A percentile compares a stretch with the other conserved stretches of the same genome.
phyloP scores from a whole-genome alignment of 1,284 basidiomycete genomes.

The Pholiota adiposa region DNA sequence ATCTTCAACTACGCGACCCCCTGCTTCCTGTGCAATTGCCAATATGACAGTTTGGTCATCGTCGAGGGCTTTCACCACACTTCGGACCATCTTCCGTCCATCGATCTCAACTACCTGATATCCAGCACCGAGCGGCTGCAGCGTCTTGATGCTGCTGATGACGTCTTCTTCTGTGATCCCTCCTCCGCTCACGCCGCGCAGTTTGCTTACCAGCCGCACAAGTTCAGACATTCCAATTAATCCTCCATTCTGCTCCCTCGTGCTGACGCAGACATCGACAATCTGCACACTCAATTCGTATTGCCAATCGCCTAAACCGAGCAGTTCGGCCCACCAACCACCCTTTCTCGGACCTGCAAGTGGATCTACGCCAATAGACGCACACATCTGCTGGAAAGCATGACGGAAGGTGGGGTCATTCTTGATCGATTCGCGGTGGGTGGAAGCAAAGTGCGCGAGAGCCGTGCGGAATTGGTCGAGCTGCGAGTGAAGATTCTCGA shows the following conservation, averaged over 20 bases:
- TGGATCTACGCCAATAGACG: slow-evolving; percentile 94
- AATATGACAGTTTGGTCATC: slow-evolving; percentile 82
- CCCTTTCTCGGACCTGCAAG: slow-evolving; percentile 83
- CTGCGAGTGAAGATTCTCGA: slow-evolving; percentile 81
- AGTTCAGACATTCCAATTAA: slow-evolving; percentile 90
- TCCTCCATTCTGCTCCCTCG: slow-evolving; percentile 88
- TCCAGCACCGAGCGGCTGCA: slow-evolving; percentile 87
- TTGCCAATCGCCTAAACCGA: slow-evolving; percentile 93
- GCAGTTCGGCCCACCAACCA: slow-evolving; percentile 89
- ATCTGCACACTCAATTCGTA: slow-evolving; percentile 97
- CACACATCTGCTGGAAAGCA: slow-evolving; percentile 97
- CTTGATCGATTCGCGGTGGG: slow-evolving; percentile 86
- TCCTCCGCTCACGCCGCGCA: slow-evolving; percentile 71
- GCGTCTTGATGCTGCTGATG: slow-evolving; percentile 82
- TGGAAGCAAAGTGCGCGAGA: slow-evolving; percentile 80
- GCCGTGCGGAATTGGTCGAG: slow-evolving; percentile 85
- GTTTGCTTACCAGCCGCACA: slow-evolving; percentile 73
- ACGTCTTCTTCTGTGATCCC: slow-evolving; percentile 86
- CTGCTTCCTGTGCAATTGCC: slow-evolving; percentile 69
- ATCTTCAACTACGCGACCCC: slow-evolving; percentile 68
- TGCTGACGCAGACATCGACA: slow-evolving; percentile 94
- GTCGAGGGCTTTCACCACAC: slow-evolving; percentile 79
- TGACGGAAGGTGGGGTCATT: slow-evolving; percentile 88
- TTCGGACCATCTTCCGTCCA: slow-evolving; percentile 72
- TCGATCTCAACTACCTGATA: slow-evolving; percentile 84